A percentile compares a stretch with the other conserved stretches of the same genome.
These are phyloP conservation scores for Hyaloscypha hepaticicola DNA, from an alignment of 495 filamentous ascomycete genomes.

Conservation along the genomic window DNA sequence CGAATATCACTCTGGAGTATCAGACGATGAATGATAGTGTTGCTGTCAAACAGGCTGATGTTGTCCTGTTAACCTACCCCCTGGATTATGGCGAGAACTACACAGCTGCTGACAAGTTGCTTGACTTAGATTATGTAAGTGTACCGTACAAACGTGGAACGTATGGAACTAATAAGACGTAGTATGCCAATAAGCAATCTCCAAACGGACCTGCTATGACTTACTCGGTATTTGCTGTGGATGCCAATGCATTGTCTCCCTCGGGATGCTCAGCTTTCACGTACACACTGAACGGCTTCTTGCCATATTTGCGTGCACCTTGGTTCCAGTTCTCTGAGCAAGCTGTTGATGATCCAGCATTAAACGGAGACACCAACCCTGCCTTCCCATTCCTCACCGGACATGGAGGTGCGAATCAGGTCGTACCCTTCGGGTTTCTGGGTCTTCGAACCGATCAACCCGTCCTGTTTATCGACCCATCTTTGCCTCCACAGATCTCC, in stretches of 20 bases:
- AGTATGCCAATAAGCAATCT: slow-evolving; percentile 58
- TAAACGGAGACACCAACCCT: slow-evolving; percentile 60
- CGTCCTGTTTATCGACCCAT: slow-evolving; percentile 52
- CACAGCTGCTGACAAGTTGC: slow-evolving; percentile 46
- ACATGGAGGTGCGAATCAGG: slow-evolving; percentile 54
- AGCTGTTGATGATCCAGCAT: slow-evolving; percentile 59
- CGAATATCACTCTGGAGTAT: slow-evolving; percentile 72
- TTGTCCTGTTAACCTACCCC: slow-evolving; percentile 56
- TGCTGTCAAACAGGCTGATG: slow-evolving; percentile 59
- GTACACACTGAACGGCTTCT: slow-evolving; percentile 49
- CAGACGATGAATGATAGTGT: slow-evolving; percentile 54
- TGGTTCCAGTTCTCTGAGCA: slow-evolving; percentile 70
- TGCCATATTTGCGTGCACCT: slow-evolving; percentile 55
- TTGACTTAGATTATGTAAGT: slow-evolving; percentile 50
- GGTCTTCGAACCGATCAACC: slow-evolving; percentile 50
- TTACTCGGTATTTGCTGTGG: slow-evolving; percentile 56
- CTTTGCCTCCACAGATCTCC: slow-evolving; percentile 55
- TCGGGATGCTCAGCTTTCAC: slow-evolving; percentile 57
- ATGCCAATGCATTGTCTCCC: slow-evolving; percentile 51
- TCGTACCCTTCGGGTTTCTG: slow-evolving; percentile 54
- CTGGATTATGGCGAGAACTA: slow-evolving; percentile 55
- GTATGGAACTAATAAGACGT: not conserved
- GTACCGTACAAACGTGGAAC: not conserved
- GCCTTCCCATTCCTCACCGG: slow-evolving; percentile 62
- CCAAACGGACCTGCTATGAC: slow-evolving; percentile 60